These are phyloP conservation scores for Erucastrum elatum DNA, from an alignment of 345 rosid genomes.

Conservation along the genomic window DNA sequence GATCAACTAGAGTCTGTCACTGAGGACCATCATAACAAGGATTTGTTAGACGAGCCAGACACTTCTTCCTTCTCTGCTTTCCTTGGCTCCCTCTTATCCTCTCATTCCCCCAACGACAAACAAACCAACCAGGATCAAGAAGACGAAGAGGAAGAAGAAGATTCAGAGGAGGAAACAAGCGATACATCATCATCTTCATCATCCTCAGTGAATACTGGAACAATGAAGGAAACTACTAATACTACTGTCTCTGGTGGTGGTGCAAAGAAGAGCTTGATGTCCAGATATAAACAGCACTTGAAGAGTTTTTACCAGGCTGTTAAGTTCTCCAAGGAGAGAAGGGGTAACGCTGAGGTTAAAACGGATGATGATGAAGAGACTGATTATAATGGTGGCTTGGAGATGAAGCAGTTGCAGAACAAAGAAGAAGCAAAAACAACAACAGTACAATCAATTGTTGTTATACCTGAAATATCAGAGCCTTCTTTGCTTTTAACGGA, in stretches of 20 bases:
- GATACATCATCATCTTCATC: conserved; percentile 41
- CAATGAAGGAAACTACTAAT: conserved; percentile 52
- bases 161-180: conserved; percentile 40
- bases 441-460: conserved; percentile 22
- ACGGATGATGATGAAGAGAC: conserved; percentile 38
- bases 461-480: conserved; percentile 61
- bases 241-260: conserved; percentile 4
- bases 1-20: conserved; percentile 49
- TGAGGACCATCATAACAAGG: conserved; percentile 36
- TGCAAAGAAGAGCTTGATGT: conserved; percentile 62
- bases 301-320: conserved; percentile 59
- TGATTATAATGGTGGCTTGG: conserved; percentile 48
- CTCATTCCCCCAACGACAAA: conserved; percentile 32
- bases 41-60: conserved; percentile 70
- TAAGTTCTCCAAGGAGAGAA: conserved; percentile 52
- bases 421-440: conserved; percentile 35
- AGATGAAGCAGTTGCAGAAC: background rate
- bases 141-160: conserved; percentile 41
- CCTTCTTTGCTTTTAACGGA: conserved; percentile 83
- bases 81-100: conserved; percentile 75
- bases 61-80: conserved; percentile 94
- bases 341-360: conserved; percentile 44
- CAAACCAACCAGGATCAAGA: conserved; percentile 44
- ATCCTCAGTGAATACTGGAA: conserved; percentile 25
- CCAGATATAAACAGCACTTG: conserved; percentile 73